Base-by-base conservation (phyloP, 148 eudicot genomes). In the Fagopyrum tataricum region DNA sequence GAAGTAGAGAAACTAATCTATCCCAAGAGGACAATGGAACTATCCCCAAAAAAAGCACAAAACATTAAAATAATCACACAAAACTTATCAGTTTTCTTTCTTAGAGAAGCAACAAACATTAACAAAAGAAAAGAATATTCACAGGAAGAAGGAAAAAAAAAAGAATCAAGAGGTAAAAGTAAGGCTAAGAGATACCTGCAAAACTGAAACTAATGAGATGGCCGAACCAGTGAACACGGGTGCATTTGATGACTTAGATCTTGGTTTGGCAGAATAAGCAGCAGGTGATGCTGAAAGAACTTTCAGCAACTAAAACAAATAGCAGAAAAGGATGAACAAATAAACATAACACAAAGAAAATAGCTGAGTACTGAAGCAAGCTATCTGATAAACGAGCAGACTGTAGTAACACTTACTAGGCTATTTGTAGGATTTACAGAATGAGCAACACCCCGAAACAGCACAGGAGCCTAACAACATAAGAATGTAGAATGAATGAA, bases 281-380 rank as follows among this genome's bases (percentile, higher is more conserved):
- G 91, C 74, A 41, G 91, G 83, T 70, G 94, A 89, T 48, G 87
- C 87, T 14, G 94, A 87, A 12, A 89, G 89, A 79, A 82, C 87
- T 74, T 81, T 84, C 78, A 85, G 67, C 20, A 85, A 89, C 94
- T 89, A 75, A 48, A 74, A 13, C 48, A 11, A 51, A 62, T 11
- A 9, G 75, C 72, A 70, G 7, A 42, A 48, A 31, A 18, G 40
- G 18, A 24, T 47, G 69, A 24, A 4, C 20, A 67, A 48, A 52
- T 18, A 52, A 52, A n/a, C 18, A 52, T 21, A 55, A n/a, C 20
- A 10, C 61, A 12, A 55, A 55, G 61, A n/a, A 26, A 21, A 71
- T 59, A 76, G 17, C 10, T 59, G 69, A 77, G 43, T 44, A 46
- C 41, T 39, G 39, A 42, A 14, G 14, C 44, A 47, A 17, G 39